Base-by-base conservation (phyloP, 768 basidiomycete genomes). In the Ramaria rubella region DNA sequence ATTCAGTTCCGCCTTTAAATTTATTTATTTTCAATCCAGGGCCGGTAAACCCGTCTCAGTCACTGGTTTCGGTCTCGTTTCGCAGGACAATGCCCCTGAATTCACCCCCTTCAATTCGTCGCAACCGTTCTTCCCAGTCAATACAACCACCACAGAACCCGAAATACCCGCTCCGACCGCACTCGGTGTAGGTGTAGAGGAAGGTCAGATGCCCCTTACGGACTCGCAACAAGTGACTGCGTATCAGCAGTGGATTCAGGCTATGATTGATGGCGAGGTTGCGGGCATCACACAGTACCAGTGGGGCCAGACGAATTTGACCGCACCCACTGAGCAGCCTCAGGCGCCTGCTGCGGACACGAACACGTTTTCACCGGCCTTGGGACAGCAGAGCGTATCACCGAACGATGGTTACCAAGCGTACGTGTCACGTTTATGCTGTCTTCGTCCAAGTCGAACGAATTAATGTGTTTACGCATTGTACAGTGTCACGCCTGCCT, bases 41-140 rank as follows among this genome's bases (percentile, higher is more conserved):
- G 40, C 21, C 42, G 40, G 58, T 53, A 86, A 86, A 62, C 85
- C 85, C 3, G 64, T 76, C 9, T 61, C 73, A 3, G 65, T 85
- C 31, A 78, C 74, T 31, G 79, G 72, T 1, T 83, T 86, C 51
- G 85, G 86, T 72, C 70, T 87, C 45, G 81, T 87, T 21, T 82
- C 83, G 0, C 75, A 80, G 59, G 54, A 64, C 34, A 83, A 81
- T 67, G 65, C 77, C 0, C 70, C 75, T 17, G 65, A 67, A 60
- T 87, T 82, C 55, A 80, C 82, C 5, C 83, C 85, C 1, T 87
- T 86, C 72, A 82, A 86, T 63, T 67, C 68, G 34, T 73, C 77
- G 17, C 46, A 29, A 21, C 55, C 46, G 14, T 11, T 36, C 6
- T 33, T 56, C 5, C 30, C 55, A n/a, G 34, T 17, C 49, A 49